phyloP scores from a whole-genome alignment of 495 filamentous ascomycete genomes.

The Chaetomium tenue region DNA sequence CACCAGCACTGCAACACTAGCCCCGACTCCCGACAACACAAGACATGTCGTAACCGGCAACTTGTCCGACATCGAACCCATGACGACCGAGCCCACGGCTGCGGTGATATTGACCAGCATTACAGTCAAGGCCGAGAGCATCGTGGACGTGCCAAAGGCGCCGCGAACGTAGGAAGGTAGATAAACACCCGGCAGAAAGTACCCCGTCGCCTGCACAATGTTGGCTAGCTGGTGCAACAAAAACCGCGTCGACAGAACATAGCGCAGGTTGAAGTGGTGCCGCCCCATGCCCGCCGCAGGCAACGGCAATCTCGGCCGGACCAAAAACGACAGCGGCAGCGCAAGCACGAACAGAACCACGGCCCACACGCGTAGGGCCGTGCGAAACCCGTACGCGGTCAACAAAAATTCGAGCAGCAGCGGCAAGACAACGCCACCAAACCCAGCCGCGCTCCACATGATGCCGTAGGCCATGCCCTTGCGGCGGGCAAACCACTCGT shows the following conservation, averaged over 20 bases:
- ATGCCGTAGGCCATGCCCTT: constrained; percentile 12
- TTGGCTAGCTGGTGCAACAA: constrained; percentile 3
- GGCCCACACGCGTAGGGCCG: constrained; percentile 4
- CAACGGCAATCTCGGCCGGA: neutral
- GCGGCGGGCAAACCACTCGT: constrained; percentile 8
- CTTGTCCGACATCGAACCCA: constrained; percentile 12
- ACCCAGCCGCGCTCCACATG: constrained; percentile 10
- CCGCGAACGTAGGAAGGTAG: neutral
- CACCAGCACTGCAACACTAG: constrained; percentile 7
- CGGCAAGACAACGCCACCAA: constrained; percentile 1
- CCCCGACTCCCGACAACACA: constrained; percentile 3
- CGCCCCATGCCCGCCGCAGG: neutral
- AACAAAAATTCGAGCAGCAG: constrained; percentile 6
- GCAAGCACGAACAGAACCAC: neutral
- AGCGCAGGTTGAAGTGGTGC: neutral
- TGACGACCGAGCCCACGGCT: neutral
- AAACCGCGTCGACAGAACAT: neutral
- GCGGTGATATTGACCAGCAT: constrained; percentile 12
- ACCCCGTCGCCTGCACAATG: constrained; percentile 5
- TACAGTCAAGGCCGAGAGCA: constrained; percentile 6
- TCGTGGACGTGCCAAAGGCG: constrained; percentile 1
- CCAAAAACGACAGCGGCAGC: neutral
- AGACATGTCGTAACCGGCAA: constrained; percentile 7
- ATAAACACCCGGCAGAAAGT: constrained; percentile 5
- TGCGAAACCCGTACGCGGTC: neutral